Conservation (phyloP, 2,329 filamentous ascomycete genomes). For the Lasiodiplodia citricola region DNA sequence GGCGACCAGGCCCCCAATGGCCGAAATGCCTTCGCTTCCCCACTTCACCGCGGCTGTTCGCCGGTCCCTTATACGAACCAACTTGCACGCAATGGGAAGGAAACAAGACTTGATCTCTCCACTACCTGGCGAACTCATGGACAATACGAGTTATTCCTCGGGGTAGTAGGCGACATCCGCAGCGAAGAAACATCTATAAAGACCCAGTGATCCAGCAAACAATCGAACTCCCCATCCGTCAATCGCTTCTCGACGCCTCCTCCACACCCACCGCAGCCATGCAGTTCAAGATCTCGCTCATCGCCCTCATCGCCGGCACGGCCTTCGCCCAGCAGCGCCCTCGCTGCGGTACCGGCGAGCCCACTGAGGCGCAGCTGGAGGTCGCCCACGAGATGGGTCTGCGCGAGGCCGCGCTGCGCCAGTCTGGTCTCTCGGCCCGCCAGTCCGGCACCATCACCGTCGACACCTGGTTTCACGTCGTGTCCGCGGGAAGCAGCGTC, state of each 20-base stretch:
- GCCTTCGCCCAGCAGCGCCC: not conserved
- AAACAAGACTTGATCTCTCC: constrained; percentile 9
- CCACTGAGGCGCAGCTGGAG: not conserved
- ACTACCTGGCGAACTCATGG: not conserved
- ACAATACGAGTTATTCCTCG: constrained; percentile 1
- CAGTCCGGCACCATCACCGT: constrained; percentile 31
- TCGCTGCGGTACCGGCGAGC: not conserved
- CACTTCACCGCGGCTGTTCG: no score
- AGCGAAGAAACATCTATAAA: not conserved
- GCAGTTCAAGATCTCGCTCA: not conserved
- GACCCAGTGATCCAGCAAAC: not conserved
- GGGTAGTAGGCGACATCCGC: not conserved
- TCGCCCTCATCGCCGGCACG: not conserved
- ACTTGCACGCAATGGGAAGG: not conserved
- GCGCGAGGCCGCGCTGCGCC: not conserved
- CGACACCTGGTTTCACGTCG: constrained; percentile 43
- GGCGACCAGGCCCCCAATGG: not conserved
- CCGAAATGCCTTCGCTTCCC: not conserved
- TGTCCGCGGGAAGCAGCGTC: constrained; percentile 31
- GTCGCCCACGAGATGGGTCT: constrained; percentile 2
- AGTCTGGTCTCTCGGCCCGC: not conserved
- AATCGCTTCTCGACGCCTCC: not conserved
- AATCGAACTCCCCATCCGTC: not conserved
- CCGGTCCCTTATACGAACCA: not conserved
- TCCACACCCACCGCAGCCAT: not conserved